Percentiles rank a stretch among this genome's conserved stretches.
phyloP scores from a whole-genome alignment of 148 eudicot genomes.

The Amaranthus hypochondriacus region DNA sequence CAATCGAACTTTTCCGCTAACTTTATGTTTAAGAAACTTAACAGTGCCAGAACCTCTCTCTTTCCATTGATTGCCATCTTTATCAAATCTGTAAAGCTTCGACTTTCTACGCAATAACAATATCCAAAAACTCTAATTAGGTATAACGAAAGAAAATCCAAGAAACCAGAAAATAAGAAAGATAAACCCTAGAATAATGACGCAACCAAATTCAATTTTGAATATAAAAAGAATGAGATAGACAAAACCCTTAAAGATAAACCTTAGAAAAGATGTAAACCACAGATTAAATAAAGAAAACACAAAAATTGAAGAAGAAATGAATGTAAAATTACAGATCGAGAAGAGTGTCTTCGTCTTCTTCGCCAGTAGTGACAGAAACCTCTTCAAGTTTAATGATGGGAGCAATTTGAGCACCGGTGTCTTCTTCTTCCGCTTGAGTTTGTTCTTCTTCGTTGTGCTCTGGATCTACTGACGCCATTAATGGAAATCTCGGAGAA shows the following conservation, averaged over 20 bases:
- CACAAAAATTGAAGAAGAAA: not conserved
- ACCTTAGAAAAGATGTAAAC: not conserved
- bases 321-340: constrained; percentile 44
- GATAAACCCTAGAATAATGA: not conserved
- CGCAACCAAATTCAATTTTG: not conserved
- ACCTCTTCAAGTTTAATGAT: constrained; percentile 70
- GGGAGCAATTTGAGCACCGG: constrained; percentile 77
- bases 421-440: constrained; percentile 66
- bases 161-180: no score
- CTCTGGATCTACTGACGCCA: constrained; percentile 62
- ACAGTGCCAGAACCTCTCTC: constrained; percentile 85
- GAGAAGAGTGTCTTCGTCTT: constrained; percentile 62
- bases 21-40: constrained; percentile 84
- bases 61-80: constrained; percentile 94
- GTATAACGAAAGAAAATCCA: no score
- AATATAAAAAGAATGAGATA: not conserved
- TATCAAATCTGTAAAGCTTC: constrained; percentile 86
- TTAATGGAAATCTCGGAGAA: not conserved
- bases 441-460: constrained; percentile 46
- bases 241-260: not conserved
- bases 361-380: constrained; percentile 74
- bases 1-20: constrained; percentile 64
- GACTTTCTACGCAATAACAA: constrained; percentile 38
- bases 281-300: not conserved
- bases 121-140: not conserved